Conservation (phyloP, 2,329 filamentous ascomycete species). For the Venturia carpophila region DNA sequence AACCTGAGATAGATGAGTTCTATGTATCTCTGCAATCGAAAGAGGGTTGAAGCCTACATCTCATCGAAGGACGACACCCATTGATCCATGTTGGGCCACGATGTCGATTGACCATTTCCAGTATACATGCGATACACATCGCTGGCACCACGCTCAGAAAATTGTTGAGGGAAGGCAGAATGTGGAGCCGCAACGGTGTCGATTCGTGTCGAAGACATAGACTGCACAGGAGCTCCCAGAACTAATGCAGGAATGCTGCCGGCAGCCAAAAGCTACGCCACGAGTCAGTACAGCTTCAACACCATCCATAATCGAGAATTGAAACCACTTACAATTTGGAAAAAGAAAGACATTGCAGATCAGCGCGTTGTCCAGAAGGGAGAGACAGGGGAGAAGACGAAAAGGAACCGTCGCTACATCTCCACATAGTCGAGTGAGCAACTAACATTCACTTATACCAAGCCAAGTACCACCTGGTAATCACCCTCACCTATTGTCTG, state of each 20-base stretch:
- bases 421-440: background rate
- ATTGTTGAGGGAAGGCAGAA: background rate
- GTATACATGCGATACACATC: slow-evolving; percentile 14
- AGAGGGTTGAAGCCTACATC: slow-evolving; percentile 20
- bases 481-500: background rate
- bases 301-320: background rate
- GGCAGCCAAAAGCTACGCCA: slow-evolving; percentile 17
- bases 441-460: background rate
- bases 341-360: slow-evolving; percentile 11
- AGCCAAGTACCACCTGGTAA: background rate
- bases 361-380: background rate
- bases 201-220: background rate
- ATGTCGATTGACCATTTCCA: slow-evolving; percentile 4
- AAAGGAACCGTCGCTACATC: background rate
- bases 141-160: slow-evolving; percentile 2
- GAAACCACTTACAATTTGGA: background rate
- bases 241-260: slow-evolving; percentile 17
- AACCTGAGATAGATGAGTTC: slow-evolving; percentile 24
- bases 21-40: background rate
- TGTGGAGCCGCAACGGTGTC: background rate
- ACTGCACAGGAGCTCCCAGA: slow-evolving; percentile 14
- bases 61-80: slow-evolving; percentile 22
- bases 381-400: background rate
- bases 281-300: background rate
- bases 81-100: slow-evolving; percentile 8